phyloP scores from a whole-genome alignment of 2,329 filamentous ascomycete genomes.

The Escovopsis weberi region DNA sequence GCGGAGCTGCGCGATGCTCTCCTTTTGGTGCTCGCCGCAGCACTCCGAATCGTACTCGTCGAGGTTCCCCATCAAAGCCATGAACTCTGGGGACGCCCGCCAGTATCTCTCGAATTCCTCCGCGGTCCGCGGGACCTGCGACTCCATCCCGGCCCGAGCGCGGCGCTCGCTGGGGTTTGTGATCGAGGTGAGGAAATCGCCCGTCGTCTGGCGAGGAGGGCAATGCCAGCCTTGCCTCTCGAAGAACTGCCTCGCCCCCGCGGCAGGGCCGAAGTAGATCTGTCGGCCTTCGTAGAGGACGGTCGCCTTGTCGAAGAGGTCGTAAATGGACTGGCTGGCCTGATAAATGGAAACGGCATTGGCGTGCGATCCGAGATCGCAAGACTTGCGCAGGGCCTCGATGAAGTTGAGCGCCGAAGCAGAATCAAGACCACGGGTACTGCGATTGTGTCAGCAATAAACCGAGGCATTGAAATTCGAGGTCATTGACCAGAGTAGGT shows the following conservation, averaged over 20 bases:
- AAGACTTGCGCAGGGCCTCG: slow-evolving; percentile 47
- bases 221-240: slow-evolving; percentile 54
- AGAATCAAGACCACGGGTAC: slow-evolving; percentile 57
- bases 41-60: slow-evolving; percentile 32
- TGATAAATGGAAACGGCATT: slow-evolving; percentile 60
- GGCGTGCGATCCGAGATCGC: slow-evolving; percentile 47
- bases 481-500: not conserved
- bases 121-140: slow-evolving; percentile 48
- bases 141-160: slow-evolving; percentile 42
- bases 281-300: slow-evolving; percentile 65
- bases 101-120: slow-evolving; percentile 49
- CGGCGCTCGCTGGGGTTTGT: slow-evolving; percentile 49
- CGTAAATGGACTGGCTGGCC: slow-evolving; percentile 53
- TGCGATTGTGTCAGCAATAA: slow-evolving; percentile 6
- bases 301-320: slow-evolving; percentile 60
- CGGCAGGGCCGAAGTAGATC: slow-evolving; percentile 58
- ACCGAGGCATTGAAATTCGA: not conserved
- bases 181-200: slow-evolving; percentile 55
- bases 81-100: slow-evolving; percentile 30
- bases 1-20: slow-evolving; percentile 26
- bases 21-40: slow-evolving; percentile 25
- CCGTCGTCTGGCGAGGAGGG: slow-evolving; percentile 50
- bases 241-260: slow-evolving; percentile 48
- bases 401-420: slow-evolving; percentile 63
- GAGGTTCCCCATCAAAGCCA: slow-evolving; percentile 31